Base-by-base conservation (phyloP, 2,329 filamentous ascomycete genomes). In the Helotiales sp. region DNA sequence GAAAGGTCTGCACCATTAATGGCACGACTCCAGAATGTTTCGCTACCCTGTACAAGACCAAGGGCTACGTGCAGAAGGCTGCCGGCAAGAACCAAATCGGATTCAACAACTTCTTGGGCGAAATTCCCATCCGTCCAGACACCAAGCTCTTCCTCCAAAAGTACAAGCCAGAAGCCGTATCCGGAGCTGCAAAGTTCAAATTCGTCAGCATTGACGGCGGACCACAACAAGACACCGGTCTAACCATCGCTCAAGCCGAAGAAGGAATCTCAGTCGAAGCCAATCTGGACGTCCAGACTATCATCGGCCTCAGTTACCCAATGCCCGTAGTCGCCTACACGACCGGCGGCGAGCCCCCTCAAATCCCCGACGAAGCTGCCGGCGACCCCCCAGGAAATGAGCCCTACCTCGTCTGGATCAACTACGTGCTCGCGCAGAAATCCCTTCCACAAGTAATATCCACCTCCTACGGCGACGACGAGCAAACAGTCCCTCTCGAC, bases 1-100 rank as follows among this genome's bases (percentile, higher is more conserved):
- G 30, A 7, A 55, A 61, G 20, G 81, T 97, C 93, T 82, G 96
- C 93, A 76, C 97, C 26, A 58, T 69, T 11, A 62, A 50, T 17
- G 62, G 63, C 2, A 69, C 70, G 1, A 74, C 72, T 2, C 68
- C 70, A 6, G 54, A 70, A 5, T 76, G 74, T 43, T 68, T 76
- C n/a, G 34, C 59, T 10, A 71, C 66, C 4, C 60, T 75, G 15
- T 75, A 76, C 45, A 59, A 63, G 13, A 74, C 73, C 11, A 58
- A 52, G 2, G 70, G 61, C 1, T 75, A 76, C 52, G 47, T 58
- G 0, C 71, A 69, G 2, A 64, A 72, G 45, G 66, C 58, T 17
- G 26, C 67, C 2, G 64, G 65, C 11, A 63, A 64, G 37, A 74
- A 74, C 34, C 64, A 69, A 20, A 66, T 74, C 20, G 74, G 63